Evolutionary conservation across 2,329 filamentous ascomycete species (phyloP), one percentile per base, ranked within the genome.

Genomic region (Colletotrichum lindemuthianum): DNA sequence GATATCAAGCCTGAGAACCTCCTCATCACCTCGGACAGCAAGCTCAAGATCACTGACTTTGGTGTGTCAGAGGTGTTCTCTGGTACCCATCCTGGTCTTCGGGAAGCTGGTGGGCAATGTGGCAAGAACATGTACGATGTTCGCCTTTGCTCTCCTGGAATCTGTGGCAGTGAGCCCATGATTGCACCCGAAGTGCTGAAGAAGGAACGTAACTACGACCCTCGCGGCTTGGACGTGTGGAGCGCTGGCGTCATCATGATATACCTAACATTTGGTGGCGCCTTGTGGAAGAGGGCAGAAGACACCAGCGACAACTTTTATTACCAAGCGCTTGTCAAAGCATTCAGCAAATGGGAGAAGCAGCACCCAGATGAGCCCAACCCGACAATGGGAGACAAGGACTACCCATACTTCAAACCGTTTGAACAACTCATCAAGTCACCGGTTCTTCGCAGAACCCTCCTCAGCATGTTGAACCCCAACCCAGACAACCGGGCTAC

Each of bases 1-100:
- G 93, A 97, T 70, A 91, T 97, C 79, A 97, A 97, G 78, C 85
- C 94, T 10, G 93, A 97, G 75, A 97, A 97, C 71, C 81, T 96
- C 32, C 84, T 97, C 37, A 84, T 97, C 65, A 91, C 89, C 50
- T 88, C 88, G 70, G 88, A 93, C 63, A 92, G 92, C 73, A 90
- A 92, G 75, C 83, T 97, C 60, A 97, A 97, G 79, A 94, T 97
- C 65, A 93, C 92, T 53, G 93, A 97, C 75, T 97, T 97, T 78
- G 93, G 93, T 57, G 92, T 95, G 12, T 93, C 92, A 0, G 92
- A 96, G 74, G 91, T 96, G 15, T 97, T 97, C 73, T 87, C 85
- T 58, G 93, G 92, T 43, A 89, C 89, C 54, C 92, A 96, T 75
- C 93, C 92, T 0, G 93, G 92, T 36, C 79, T 93, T 44, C 85